Evolutionary conservation across 1,139 yeast species (phyloP), one percentile per base, ranked within the genome.

Genomic region (Saccharomycopsis hybrid): DNA sequence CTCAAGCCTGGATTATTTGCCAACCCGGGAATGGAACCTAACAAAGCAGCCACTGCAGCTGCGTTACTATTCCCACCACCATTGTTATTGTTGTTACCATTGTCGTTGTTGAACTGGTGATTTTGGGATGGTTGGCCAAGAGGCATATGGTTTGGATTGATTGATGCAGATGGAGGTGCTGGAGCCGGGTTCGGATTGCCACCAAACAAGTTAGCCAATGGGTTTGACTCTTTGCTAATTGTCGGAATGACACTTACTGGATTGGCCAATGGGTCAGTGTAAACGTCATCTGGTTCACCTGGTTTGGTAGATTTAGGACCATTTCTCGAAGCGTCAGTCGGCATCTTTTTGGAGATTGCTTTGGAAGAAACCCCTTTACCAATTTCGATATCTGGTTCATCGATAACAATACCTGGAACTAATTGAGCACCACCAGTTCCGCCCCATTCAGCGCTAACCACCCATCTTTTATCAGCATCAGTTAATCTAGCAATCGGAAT

Each of bases 321-420:
- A 64, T 84, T 83, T 68, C 86, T 77, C 5, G 89, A 79, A n/a
- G 88, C 80, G 64, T 87, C 86, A 8, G 92, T 85, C 11, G 94
- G 94, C 90, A 85, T 84, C 62, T 82, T 85, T 66, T 80, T 82
- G 3, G 92, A 83, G 70, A 88, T 88, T 29, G 96, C 92, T 67
- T 90, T 90, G 2, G 97, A 87, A 0, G 96, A 85, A 43, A 89
- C 85, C 55, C 97, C 97, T 46, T 89, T 82, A 47, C 97, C 97
- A 50, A 92, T 86, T 65, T 89, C 96, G 60, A 92, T 92, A 69
- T 92, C 98, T 2, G 98, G 98, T 66, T 92, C 98, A 65, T 92
- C 98, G 62, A 92, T 80, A 30, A 84, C 88, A 65, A 88, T 71
- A 48, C 96, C 96, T 53, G 87, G 75, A 56, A 72, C 80, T 56